These are phyloP conservation scores for Spathaspora passalidarum DNA, from an alignment of 805 yeast genomes.

Conservation along the genomic window DNA sequence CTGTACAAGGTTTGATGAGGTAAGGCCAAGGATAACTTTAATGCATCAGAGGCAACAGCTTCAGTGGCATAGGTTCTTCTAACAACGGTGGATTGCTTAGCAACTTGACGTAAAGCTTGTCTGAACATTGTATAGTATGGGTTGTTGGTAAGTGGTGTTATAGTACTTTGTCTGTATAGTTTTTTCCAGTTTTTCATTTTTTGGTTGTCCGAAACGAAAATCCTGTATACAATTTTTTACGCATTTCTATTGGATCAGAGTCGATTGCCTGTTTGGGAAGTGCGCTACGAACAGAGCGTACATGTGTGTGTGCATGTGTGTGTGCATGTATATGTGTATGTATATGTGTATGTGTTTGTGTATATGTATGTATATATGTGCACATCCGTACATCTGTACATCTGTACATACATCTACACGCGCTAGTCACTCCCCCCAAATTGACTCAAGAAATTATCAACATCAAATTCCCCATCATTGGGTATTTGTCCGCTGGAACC, in stretches of 20 bases:
- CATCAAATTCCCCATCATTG: slow-evolving; percentile 43
- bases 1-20: slow-evolving; percentile 76
- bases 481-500: slow-evolving; percentile 16
- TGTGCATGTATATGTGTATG: no score
- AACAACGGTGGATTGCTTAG: slow-evolving; percentile 54
- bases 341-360: no score
- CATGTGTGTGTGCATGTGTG: no score
- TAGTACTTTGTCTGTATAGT: not conserved
- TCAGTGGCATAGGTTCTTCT: slow-evolving; percentile 92
- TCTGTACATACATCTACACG: not conserved
- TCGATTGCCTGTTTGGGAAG: slow-evolving; percentile 29
- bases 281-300: not conserved
- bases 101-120: slow-evolving; percentile 59
- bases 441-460: slow-evolving; percentile 42
- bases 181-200: slow-evolving; percentile 1
- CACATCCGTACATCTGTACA: not conserved
- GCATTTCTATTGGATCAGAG: slow-evolving; percentile 31
- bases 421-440: slow-evolving; percentile 33
- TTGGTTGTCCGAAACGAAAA: slow-evolving; percentile 6
- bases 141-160: not conserved
- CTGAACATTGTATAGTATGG: slow-evolving; percentile 47
- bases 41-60: slow-evolving; percentile 51
- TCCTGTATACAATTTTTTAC: slow-evolving; percentile 8
- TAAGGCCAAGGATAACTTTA: slow-evolving; percentile 85
- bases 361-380: no score